Evolutionary conservation across 768 basidiomycete species (phyloP).

Genomic region (Collybiopsis luxurians): DNA sequence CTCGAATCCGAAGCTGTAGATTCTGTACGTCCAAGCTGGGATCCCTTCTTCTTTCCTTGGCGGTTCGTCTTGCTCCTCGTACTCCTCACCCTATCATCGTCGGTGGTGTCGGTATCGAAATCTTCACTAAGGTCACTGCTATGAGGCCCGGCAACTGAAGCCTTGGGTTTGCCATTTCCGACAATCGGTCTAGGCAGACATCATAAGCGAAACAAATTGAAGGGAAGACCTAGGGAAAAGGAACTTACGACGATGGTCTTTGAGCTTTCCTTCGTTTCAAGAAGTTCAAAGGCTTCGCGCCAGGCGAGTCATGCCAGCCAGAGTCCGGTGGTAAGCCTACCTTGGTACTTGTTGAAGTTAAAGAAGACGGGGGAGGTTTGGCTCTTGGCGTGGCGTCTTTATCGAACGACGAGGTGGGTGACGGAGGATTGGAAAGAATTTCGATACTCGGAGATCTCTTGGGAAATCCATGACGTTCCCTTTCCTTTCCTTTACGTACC

Average conservation of each 20-base stretch:
- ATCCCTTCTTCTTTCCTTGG: not conserved
- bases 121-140: too few relatives aligned
- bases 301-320: not conserved
- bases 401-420: not conserved
- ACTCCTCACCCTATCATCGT: too few relatives aligned
- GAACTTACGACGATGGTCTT: too few relatives aligned
- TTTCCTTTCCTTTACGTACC: not conserved
- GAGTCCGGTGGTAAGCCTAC: not conserved
- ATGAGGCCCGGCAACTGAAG: too few relatives aligned
- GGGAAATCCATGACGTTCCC: not conserved
- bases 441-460: not conserved
- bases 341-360: not conserved
- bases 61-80: not conserved
- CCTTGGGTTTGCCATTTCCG: too few relatives aligned
- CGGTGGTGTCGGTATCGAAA: too few relatives aligned
- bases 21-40: not conserved
- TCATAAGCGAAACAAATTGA: too few relatives aligned
- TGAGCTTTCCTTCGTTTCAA: not conserved
- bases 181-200: too few relatives aligned
- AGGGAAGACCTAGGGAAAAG: too few relatives aligned
- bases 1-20: not conserved
- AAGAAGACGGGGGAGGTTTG: not conserved
- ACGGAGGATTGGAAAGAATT: not conserved
- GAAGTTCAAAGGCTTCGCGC: not conserved
- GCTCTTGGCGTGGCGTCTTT: constrained; percentile 11